Evolutionary conservation across 2,329 filamentous ascomycete species (phyloP).

Genomic region (Alternaria viburni): DNA sequence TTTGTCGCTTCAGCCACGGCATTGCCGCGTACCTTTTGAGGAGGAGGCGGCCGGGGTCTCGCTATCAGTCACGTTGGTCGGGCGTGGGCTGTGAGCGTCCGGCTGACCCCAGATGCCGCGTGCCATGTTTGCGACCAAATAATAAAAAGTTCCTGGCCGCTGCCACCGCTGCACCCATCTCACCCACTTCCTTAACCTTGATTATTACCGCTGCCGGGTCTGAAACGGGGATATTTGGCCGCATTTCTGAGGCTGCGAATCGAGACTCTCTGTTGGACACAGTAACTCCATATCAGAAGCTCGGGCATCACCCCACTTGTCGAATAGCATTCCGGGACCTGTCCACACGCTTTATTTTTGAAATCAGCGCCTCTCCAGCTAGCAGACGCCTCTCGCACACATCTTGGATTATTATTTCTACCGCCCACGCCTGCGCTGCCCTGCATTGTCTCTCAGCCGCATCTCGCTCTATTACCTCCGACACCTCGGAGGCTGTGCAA

Average conservation of each 20-base stretch:
- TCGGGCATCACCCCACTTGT: slow-evolving; percentile 28
- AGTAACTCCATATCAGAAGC: slow-evolving; percentile 27
- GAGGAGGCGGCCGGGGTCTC: slow-evolving; percentile 13
- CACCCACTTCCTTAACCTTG: slow-evolving; percentile 2
- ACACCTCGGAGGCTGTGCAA: slow-evolving; percentile 31
- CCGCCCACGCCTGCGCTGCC: slow-evolving; percentile 17
- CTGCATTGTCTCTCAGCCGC: slow-evolving; percentile 31
- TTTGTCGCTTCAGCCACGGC: slow-evolving; percentile 22
- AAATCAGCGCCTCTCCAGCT: slow-evolving; percentile 14
- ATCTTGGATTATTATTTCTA: slow-evolving; percentile 13
- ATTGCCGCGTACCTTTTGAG: slow-evolving; percentile 23
- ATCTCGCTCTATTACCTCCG: slow-evolving; percentile 21
- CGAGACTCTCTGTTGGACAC: slow-evolving; percentile 19
- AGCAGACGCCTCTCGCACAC: slow-evolving; percentile 20
- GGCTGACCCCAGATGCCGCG: slow-evolving; percentile 30
- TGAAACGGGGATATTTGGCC: slow-evolving; percentile 20
- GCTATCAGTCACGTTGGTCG: slow-evolving; percentile 31
- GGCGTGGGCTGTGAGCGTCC: slow-evolving; percentile 18
- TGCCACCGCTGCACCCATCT: slow-evolving; percentile 18
- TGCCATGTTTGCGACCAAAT: slow-evolving; percentile 28
- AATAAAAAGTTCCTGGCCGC: slow-evolving; percentile 26
- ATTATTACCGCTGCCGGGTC: slow-evolving; percentile 1
- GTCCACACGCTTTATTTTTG: slow-evolving; percentile 30
- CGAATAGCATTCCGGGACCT: slow-evolving; percentile 34
- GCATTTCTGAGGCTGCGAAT: slow-evolving; percentile 21